Conservation (phyloP, 768 basidiomycete species). For the Tricholoma flavovirens region DNA sequence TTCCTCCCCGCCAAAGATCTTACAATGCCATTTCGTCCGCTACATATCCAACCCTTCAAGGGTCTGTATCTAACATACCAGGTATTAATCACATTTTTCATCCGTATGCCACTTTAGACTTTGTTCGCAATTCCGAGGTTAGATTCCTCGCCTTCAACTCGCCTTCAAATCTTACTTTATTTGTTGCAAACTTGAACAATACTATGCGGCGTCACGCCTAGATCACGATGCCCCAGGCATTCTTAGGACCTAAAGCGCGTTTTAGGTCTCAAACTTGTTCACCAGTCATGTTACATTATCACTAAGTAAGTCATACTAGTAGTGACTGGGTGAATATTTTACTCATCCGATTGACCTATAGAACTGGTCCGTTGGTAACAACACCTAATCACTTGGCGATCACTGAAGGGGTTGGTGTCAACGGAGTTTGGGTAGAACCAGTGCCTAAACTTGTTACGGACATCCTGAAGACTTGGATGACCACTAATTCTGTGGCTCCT, state of each 20-base stretch:
- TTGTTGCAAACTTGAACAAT: neutral
- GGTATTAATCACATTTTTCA: constrained; percentile 30
- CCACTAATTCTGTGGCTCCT: constrained; percentile 32
- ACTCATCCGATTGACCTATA: constrained; percentile 8
- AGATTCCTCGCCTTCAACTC: neutral
- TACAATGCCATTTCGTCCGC: constrained; percentile 17
- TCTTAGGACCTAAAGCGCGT: constrained; percentile 41
- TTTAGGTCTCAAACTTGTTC: constrained; percentile 30
- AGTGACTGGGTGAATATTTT: neutral
- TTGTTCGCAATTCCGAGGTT: constrained; percentile 34
- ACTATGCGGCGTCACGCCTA: constrained; percentile 10
- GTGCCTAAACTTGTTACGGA: constrained; percentile 38
- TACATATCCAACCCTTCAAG: constrained; percentile 43
- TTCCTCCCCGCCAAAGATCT: too few species aligned
- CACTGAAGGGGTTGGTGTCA: constrained; percentile 23
- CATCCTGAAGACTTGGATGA: constrained; percentile 36
- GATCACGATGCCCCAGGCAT: constrained; percentile 37
- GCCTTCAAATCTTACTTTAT: neutral
- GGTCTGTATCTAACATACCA: constrained; percentile 41
- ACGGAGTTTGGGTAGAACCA: constrained; percentile 46
- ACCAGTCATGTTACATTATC: constrained; percentile 20
- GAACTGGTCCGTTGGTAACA: constrained; percentile 28
- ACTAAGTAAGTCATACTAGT: constrained; percentile 19
- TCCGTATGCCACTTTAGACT: constrained; percentile 46
- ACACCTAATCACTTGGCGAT: constrained; percentile 38